These are phyloP conservation scores for Beauveria sp. DNA, from an alignment of 2,329 filamentous ascomycete genomes.

Conservation along the genomic window DNA sequence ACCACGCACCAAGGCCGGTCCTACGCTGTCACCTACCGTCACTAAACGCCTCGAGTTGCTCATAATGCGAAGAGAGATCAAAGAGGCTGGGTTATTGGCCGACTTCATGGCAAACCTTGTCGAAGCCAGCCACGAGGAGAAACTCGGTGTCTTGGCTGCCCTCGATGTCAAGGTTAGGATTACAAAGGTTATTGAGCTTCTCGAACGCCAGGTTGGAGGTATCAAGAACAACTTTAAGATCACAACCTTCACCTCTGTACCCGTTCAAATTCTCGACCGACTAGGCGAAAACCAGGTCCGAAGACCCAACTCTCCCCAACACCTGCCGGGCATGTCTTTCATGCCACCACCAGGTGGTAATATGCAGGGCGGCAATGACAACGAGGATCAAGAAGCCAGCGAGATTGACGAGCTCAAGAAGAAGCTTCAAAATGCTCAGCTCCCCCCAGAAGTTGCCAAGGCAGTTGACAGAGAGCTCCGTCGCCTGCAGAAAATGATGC, in stretches of 20 bases:
- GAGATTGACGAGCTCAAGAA: slow-evolving; percentile 90
- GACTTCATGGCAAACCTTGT: slow-evolving; percentile 97
- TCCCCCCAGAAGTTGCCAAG: slow-evolving; percentile 79
- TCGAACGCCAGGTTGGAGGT: slow-evolving; percentile 72
- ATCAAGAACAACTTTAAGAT: slow-evolving; percentile 87
- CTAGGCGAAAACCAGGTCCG: slow-evolving; percentile 32
- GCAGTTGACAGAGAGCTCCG: slow-evolving; percentile 86
- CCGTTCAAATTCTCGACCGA: slow-evolving; percentile 54
- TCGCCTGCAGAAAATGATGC: slow-evolving; percentile 88
- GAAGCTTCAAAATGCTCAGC: slow-evolving; percentile 70
- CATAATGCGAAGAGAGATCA: slow-evolving; percentile 72
- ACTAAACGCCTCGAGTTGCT: slow-evolving; percentile 80
- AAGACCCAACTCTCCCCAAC: slow-evolving; percentile 23
- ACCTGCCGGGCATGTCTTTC: slow-evolving; percentile 34
- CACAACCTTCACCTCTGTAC: slow-evolving; percentile 64
- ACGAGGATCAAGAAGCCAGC: slow-evolving; percentile 74
- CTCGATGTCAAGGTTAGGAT: slow-evolving; percentile 72
- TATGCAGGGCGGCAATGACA: slow-evolving; percentile 38
- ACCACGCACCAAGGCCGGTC: slow-evolving; percentile 55
- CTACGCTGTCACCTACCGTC: slow-evolving; percentile 71
- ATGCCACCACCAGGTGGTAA: slow-evolving; percentile 25
- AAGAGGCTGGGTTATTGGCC: slow-evolving; percentile 77
- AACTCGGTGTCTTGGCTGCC: slow-evolving; percentile 76
- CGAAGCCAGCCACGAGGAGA: slow-evolving; percentile 83
- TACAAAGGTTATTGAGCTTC: slow-evolving; percentile 72